These are phyloP conservation scores for Simplicillium aogashimaense DNA, from an alignment of 2,329 filamentous ascomycete genomes.

Conservation along the genomic window DNA sequence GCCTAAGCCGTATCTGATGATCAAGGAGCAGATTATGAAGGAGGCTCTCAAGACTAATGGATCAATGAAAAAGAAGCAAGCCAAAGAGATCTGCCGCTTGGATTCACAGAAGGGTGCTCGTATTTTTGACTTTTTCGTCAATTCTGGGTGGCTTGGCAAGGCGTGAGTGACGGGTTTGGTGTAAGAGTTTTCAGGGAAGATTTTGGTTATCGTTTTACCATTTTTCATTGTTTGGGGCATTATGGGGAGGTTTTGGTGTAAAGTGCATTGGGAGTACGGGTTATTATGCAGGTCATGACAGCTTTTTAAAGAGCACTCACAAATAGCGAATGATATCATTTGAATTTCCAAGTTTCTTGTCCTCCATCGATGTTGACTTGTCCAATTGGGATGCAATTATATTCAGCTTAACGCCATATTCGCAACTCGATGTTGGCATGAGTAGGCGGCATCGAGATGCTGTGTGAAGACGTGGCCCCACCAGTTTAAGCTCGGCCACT, in stretches of 20 bases:
- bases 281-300: slow-evolving; percentile 1
- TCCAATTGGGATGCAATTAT: too few species aligned
- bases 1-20: slow-evolving; percentile 89
- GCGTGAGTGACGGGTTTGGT: slow-evolving; percentile 35
- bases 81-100: slow-evolving; percentile 73
- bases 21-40: slow-evolving; percentile 87
- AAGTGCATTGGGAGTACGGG: neutral
- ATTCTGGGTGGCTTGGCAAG: slow-evolving; percentile 85
- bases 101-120: slow-evolving; percentile 77
- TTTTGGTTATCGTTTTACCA: slow-evolving; percentile 5
- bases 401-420: too few species aligned
- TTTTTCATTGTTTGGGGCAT: slow-evolving; percentile 1
- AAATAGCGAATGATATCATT: slow-evolving; percentile 5
- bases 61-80: slow-evolving; percentile 85
- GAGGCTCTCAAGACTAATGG: slow-evolving; percentile 87
- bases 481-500: neutral
- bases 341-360: neutral
- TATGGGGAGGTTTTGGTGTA: neutral
- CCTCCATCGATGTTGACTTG: neutral
- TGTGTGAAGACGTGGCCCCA: neutral
- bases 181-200: neutral
- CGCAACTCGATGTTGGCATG: too few species aligned
- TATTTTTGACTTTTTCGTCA: slow-evolving; percentile 92
- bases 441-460: too few species aligned
- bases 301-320: slow-evolving; percentile 1